Evolutionary conservation across 169 alveolate species (phyloP), one percentile per base, ranked within the genome.

Genomic region (Eimeria zaria): DNA sequence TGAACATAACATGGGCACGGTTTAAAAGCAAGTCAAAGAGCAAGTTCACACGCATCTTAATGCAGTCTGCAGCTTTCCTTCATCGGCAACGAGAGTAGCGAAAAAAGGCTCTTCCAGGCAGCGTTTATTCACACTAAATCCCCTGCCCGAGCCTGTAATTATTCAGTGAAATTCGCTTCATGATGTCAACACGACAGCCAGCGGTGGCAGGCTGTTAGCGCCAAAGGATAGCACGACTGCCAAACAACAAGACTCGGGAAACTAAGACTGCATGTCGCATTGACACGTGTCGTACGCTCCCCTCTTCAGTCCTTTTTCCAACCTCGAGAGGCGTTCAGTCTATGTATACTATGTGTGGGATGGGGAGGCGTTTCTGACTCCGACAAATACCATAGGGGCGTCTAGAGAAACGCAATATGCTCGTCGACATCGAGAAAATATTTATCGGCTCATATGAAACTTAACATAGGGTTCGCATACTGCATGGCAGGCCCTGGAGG

Each of bases 401-500:
- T 33, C 1, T 6, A 18, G 33, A 53, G 53, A 36, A 33, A 71
- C 81, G 81, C 27, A 71, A 39, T 2, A 2, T 22, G 51, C 36
- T 78, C 62, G 1, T 46, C 67, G 41, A 30, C 64, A 41, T 9
- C 73, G 39, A n/a, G 33, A 36, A 8, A 46, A 8, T 30, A 53
- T 33, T 11, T 58, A 39, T 36, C 80, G 33, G 6, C 53, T 53
- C 36, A 91, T 44, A 91, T 46, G 91, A 91, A 78, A 67, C 91
- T 91, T 12, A 96, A 94, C 94, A 96, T 73, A 60, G 95, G 96
- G 16, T 97, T 98, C 67, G 99, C 99, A 97, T 99, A 99, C 74
- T 98, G 99, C 99, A 99, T 99, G 44, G 99, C 99, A 46, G 99
- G 99, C 22, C 99, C 98, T 46, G 99, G 99, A 14, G 99, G 99